phyloP scores from a whole-genome alignment of 2,329 filamentous ascomycete species.

The Cadophora malorum region DNA sequence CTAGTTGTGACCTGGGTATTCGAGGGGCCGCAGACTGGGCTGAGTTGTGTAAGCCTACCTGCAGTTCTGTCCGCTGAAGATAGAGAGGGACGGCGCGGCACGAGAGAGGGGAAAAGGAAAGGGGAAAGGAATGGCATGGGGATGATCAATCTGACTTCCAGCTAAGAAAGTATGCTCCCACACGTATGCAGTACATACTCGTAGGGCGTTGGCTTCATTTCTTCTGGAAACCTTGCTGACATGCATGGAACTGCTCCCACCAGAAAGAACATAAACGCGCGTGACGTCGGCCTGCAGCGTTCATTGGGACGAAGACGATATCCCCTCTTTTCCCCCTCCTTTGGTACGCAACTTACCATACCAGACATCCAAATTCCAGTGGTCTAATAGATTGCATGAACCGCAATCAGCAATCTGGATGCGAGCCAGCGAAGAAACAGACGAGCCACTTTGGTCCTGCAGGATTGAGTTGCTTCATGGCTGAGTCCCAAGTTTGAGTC shows the following conservation, averaged over 20 bases:
- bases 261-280: constrained; percentile 8
- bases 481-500: background rate
- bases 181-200: constrained; percentile 11
- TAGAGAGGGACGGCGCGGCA: constrained; percentile 10
- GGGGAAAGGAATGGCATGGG: background rate
- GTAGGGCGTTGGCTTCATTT: constrained; percentile 23
- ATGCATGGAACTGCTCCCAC: constrained; percentile 13
- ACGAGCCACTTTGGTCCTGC: background rate
- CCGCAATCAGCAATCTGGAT: background rate
- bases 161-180: constrained; percentile 17
- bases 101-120: background rate
- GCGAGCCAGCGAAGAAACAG: background rate
- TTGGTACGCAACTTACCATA: background rate
- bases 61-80: background rate
- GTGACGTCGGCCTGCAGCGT: constrained; percentile 15
- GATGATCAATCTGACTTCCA: constrained; percentile 6
- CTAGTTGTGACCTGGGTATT: background rate
- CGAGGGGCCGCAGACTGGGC: background rate
- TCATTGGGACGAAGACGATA: constrained; percentile 1
- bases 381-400: constrained; percentile 5
- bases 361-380: constrained; percentile 6
- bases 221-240: constrained; percentile 22
- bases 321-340: constrained; percentile 22
- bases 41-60: background rate
- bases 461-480: constrained; percentile 6